Evolutionary conservation across 441 rosid species (phyloP), one percentile per base, ranked within the genome.

Genomic region (Pelargonium fulgidum): DNA sequence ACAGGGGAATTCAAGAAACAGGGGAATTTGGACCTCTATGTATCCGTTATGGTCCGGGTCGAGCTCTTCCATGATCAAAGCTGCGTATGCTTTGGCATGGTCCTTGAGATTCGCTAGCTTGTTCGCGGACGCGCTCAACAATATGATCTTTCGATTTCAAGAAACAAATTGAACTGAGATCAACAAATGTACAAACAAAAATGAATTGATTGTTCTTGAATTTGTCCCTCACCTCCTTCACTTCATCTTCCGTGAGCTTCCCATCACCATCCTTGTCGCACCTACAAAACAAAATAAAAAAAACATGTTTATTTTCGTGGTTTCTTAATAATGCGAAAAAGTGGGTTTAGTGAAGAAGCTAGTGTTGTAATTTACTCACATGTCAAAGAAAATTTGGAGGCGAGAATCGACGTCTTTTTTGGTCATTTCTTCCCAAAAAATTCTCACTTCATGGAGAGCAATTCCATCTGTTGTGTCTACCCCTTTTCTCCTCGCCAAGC

Each of bases 21-120:
- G 24, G 24, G 24, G 24, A 22, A 26, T 26, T 26, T 1, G 41
- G 29, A 92, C 98, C 95, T 90, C 97, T 45, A 94, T 94, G 66
- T 87, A 87, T 70, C 99, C 99, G 0, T 75, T 80, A 24, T 87
- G 88, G 76, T 92, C 98, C 2, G 98, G 99, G 67, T 94, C 99
- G 12, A 94, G 92, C 82, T 94, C 95, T 80, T 94, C 99, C 99
- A 94, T 94, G 80, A 94, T 94, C 67, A 94, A 76, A 68, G 90
- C 68, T 13, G 99, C 87, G 61, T 92, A 94, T 10, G 83, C 12
- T 0, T 74, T 71, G 1, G 96, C 96, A 20, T 85, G 83, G 69
- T 88, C 68, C 76, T 87, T 90, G 0, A 92, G 87, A 59, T 86
- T 90, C 13, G 83, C 80, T 1, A 94, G 90, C 79, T 86, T 87